phyloP scores from a whole-genome alignment of 768 basidiomycete species.

The Lentinula boryana region DNA sequence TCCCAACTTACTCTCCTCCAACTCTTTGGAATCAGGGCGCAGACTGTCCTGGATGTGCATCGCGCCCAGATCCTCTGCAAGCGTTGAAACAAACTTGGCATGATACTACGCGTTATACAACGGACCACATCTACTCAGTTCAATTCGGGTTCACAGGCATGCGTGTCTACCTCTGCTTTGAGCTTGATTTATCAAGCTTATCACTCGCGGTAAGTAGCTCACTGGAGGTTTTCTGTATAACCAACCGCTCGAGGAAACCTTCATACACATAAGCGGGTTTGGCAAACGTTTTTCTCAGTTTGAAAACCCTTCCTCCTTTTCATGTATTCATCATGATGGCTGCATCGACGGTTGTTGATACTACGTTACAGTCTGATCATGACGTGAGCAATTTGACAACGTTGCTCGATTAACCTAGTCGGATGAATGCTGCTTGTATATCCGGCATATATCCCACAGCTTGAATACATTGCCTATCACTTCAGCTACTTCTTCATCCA shows the following conservation, averaged over 20 bases:
- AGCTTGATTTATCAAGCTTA: neutral
- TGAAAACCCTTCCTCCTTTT: neutral
- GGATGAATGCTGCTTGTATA: neutral
- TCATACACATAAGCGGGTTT: neutral
- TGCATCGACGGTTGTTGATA: neutral
- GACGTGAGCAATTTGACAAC: neutral
- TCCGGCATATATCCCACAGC: neutral
- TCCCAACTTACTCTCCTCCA: neutral
- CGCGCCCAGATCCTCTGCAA: neutral
- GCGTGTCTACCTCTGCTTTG: neutral
- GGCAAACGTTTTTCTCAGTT: neutral
- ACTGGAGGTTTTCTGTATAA: constrained; percentile 2
- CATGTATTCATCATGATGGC: neutral
- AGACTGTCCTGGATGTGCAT: neutral
- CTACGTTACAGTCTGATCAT: constrained; percentile 5
- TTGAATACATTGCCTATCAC: neutral
- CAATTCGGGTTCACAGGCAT: neutral
- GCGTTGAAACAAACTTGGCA: neutral
- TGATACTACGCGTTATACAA: constrained; percentile 3
- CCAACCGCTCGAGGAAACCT: neutral
- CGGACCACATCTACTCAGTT: neutral
- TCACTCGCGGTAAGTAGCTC: neutral
- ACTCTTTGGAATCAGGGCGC: neutral
- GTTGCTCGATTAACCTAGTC: neutral
- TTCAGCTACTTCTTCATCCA: neutral